Evolutionary conservation across 306 rosid species (phyloP).

Genomic region (Carpinus fangiana): DNA sequence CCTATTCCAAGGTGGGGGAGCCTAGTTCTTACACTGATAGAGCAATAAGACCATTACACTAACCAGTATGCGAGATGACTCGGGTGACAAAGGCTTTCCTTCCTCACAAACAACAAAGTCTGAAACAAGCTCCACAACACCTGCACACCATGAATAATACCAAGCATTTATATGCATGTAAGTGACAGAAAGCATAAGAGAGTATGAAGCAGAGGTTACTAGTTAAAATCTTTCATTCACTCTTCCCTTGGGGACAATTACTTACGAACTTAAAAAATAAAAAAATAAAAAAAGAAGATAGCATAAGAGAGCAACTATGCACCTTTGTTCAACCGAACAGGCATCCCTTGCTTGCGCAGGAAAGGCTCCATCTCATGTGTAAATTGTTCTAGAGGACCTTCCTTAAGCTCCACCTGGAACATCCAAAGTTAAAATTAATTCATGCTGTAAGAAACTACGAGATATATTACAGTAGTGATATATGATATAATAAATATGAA

Average conservation of each 20-base stretch:
- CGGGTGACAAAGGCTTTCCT: conserved; percentile 90
- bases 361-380: conserved; percentile 98
- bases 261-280: too few species aligned
- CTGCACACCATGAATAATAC: conserved; percentile 41
- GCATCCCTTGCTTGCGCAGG: conserved; percentile 93
- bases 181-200: neutral
- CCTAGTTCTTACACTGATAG: neutral
- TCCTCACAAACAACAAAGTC: conserved; percentile 89
- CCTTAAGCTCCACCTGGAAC: conserved; percentile 82
- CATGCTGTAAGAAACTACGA: neutral
- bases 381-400: conserved; percentile 92
- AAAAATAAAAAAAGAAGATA: neutral
- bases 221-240: too few species aligned
- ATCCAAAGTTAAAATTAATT: neutral
- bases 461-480: neutral
- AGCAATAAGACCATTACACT: conserved; percentile 18
- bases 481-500: neutral
- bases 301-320: conserved; percentile 2
- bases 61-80: conserved; percentile 84
- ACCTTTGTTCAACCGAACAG: conserved; percentile 96
- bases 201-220: neutral
- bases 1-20: neutral
- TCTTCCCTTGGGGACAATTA: too few species aligned
- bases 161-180: neutral
- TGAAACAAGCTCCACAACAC: conserved; percentile 86